Base-by-base conservation (phyloP, 345 rosid species). In the Sisymbrium altissimum region DNA sequence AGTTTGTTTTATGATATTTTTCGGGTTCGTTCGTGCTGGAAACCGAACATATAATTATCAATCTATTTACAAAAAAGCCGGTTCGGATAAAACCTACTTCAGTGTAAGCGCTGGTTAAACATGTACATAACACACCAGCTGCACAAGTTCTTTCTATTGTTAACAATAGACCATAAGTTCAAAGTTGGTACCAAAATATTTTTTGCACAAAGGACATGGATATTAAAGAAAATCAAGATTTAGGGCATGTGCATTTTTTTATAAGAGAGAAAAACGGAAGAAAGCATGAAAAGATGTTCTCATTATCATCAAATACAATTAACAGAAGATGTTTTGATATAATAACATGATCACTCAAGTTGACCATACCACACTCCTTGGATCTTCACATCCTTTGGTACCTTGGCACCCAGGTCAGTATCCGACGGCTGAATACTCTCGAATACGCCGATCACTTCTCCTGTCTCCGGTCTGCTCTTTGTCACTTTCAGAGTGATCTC, bases 371-470 rank as follows among this genome's bases (percentile, higher is more conserved):
- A 92, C 49, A 95, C 53, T 3, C 99, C 97, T 80, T 79, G 91
- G 81, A 95, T 95, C 87, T 92, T 92, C 45, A 92, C 99, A 61
- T 95, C 99, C 88, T 95, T 95, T 2, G 97, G 93, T 53, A 79
- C 81, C 86, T 95, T 95, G 17, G 99, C 97, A 6, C 97, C 99
- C 86, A 95, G 63, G 76, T 95, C 97, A 70, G 97, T 95, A 68
- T 95, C 97, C 41, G 97, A 95, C n/a, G 98, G 98, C 87, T 94
- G 97, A 61, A 89, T 0, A 68, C 98, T 94, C 88, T 94, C 98
- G 32, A 94, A 94, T 78, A 91, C 98, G 6, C 98, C 96, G 9
- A 94, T 91, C 35, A 94, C 79, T 78, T 94, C 98, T 30, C 98
- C 97, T 0, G 90, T 91, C 76, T 91, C 96, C 0, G 98, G 97